Conservation (phyloP, 805 yeast genomes). For the Komagataella populi region DNA sequence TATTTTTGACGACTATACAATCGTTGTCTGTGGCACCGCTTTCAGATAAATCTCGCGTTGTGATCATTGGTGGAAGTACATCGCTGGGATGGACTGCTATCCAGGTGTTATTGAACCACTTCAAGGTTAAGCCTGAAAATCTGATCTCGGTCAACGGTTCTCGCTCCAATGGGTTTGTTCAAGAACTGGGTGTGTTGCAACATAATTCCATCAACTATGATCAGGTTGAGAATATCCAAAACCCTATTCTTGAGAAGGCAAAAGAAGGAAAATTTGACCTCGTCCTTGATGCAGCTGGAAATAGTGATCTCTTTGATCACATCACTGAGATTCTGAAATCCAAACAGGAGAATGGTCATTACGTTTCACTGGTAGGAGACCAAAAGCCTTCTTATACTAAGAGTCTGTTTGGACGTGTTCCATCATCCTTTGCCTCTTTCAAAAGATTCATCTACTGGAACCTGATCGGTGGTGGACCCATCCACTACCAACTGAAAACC, state of each 20-base stretch:
- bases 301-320: conserved; percentile 29
- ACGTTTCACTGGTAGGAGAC: conserved; percentile 47
- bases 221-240: conserved; percentile 19
- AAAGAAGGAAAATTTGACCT: conserved; percentile 40
- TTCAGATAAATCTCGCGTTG: conserved; percentile 30
- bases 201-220: conserved; percentile 45
- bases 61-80: conserved; percentile 66
- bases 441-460: conserved; percentile 2
- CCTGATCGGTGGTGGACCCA: neutral
- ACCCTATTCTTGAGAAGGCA: conserved; percentile 4
- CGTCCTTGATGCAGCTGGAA: conserved; percentile 57
- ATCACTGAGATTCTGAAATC: conserved; percentile 31
- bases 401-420: conserved; percentile 8
- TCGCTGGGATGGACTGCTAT: conserved; percentile 45
- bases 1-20: conserved; percentile 47
- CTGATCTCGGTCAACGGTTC: conserved; percentile 47
- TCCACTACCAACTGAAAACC: neutral
- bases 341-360: conserved; percentile 30
- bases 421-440: conserved; percentile 1
- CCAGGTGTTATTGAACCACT: conserved; percentile 39
- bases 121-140: conserved; percentile 22
- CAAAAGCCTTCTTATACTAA: conserved; percentile 21
- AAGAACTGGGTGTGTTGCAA: conserved; percentile 33
- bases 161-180: conserved; percentile 27
- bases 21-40: conserved; percentile 22